phyloP scores from a whole-genome alignment of 805 yeast species.

The Starmerella apis region DNA sequence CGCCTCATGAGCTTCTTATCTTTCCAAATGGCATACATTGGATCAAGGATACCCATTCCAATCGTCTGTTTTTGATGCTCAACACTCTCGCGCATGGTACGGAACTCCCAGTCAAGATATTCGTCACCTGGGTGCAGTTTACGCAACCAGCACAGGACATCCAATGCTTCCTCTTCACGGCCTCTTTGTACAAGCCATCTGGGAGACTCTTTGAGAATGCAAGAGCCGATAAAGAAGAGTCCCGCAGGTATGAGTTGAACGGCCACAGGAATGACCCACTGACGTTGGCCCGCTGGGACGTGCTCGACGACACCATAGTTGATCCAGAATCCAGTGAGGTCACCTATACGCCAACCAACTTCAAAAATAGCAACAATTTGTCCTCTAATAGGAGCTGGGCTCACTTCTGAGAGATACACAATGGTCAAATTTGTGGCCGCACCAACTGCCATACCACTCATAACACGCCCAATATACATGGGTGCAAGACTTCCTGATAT shows the following conservation, averaged over 20 bases:
- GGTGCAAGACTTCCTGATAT: conserved; percentile 10
- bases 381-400: conserved; percentile 13
- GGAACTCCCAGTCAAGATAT: conserved; percentile 17
- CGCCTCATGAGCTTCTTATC: conserved; percentile 9
- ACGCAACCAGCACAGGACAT: conserved; percentile 11
- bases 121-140: conserved; percentile 14
- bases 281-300: conserved; percentile 1
- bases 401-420: conserved; percentile 12
- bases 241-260: conserved; percentile 44
- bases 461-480: conserved; percentile 11
- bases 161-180: conserved; percentile 14
- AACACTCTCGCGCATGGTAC: conserved; percentile 10
- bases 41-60: conserved; percentile 11
- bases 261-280: conserved; percentile 15
- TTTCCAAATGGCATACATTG: conserved; percentile 3
- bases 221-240: conserved; percentile 37
- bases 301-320: conserved; percentile 13
- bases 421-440: conserved; percentile 13
- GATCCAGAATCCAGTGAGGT: conserved; percentile 15
- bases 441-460: conserved; percentile 13
- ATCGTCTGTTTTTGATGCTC: conserved; percentile 5
- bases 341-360: conserved; percentile 15
- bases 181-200: conserved; percentile 33
- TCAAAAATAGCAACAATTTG: conserved; percentile 15
- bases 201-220: conserved; percentile 35